Base-by-base conservation (phyloP, 2,329 filamentous ascomycete genomes). In the Dryadomyces sulphureus region DNA sequence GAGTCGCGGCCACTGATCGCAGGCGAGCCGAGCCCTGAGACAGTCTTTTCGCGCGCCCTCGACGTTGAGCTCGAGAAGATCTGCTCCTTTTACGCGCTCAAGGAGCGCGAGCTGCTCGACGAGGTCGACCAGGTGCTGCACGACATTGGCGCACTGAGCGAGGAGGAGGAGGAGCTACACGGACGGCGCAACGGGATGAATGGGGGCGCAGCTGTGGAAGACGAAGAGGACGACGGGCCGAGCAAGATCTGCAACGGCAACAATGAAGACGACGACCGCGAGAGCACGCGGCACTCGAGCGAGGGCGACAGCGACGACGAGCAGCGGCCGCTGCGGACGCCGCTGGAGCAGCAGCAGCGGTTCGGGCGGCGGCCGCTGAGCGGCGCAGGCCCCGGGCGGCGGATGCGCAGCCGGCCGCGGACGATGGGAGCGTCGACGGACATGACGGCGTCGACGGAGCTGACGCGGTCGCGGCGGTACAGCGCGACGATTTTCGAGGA, bases 11-110 rank as follows among this genome's bases (percentile, higher is more conserved):
- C 92, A 5, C 75, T 98, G 36, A 81, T 98, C 49, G 68, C 72
- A 49, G 70, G 72, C 46, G 74, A 76, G 48, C 46, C 45, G 2
- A 82, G 93, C 49, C 82, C 88, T 14, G 89, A 96, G 60, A 73
- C 77, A 35, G 73, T 89, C 49, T 98, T 98, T 60, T 73, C 74
- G 53, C 79, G 79, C 52, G 81, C 88, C 36, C 74, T 98, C 17
- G 87, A 93, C 57, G 75, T 83, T 38, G 92, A 98, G 62, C 68
- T 98, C 43, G 89, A 96, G 58, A 96, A 96, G 69, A 87, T 98
- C 50, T 84, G 78, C 56, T 84, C 82, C 0, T 98, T 98, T 62
- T 96, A 92, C 63, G 74, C 80, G 51, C 66, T 86, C 50, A 98
- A 98, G 63, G 89, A 98, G 63, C 70, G 77, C 21, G 90, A 96